Evolutionary conservation across 805 yeast genomes (phyloP).

Genomic region (Lipomyces mesembrius): DNA sequence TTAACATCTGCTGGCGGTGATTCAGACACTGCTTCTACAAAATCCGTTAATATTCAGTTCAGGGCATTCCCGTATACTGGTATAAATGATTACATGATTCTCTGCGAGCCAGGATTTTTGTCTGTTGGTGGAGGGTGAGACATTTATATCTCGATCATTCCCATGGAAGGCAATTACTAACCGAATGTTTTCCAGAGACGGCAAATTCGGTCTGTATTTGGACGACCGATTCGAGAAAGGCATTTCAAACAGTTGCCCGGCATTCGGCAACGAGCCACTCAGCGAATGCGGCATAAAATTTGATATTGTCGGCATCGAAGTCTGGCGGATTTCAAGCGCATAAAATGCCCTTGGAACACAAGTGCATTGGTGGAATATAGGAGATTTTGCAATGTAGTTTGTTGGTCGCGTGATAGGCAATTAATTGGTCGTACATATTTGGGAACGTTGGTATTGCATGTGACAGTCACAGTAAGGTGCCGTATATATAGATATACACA

Average conservation of each 20-base stretch:
- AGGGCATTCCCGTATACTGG: conserved; percentile 89
- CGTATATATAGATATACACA: background rate
- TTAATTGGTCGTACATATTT: background rate
- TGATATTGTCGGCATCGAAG: conserved; percentile 73
- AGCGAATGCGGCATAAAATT: conserved; percentile 66
- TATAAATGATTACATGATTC: conserved; percentile 79
- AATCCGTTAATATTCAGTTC: conserved; percentile 52
- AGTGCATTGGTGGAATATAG: background rate
- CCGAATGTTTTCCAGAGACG: conserved; percentile 50
- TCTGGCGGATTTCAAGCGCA: conserved; percentile 67
- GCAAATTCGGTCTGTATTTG: conserved; percentile 89
- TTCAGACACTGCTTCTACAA: conserved; percentile 22
- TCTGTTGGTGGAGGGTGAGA: conserved; percentile 80
- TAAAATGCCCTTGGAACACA: background rate
- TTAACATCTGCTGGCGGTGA: conserved; percentile 51
- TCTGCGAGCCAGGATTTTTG: conserved; percentile 75
- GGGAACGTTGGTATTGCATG: background rate
- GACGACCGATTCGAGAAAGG: conserved; percentile 77
- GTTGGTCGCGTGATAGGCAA: background rate
- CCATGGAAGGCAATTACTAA: background rate
- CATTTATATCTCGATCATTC: background rate
- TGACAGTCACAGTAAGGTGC: background rate
- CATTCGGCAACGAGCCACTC: conserved; percentile 88
- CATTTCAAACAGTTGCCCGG: conserved; percentile 74
- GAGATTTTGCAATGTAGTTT: background rate